A percentile compares a stretch with the other conserved stretches of the same genome.
Conservation (phyloP, 345 rosid species). For the Hibiscus mutabilis region DNA sequence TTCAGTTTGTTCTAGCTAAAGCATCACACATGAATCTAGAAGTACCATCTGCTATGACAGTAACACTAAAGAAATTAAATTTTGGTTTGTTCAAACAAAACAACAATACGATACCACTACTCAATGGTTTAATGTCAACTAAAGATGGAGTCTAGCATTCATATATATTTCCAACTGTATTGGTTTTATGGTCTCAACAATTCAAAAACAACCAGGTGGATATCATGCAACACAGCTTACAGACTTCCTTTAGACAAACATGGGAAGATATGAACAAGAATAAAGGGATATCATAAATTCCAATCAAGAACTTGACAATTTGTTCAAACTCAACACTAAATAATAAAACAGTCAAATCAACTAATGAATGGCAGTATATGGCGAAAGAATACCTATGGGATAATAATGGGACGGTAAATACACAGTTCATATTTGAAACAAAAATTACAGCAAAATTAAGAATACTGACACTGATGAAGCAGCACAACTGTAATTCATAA, state of each 20-base stretch:
- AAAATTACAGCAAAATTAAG: background rate
- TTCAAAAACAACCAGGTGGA: background rate
- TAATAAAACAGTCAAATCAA: background rate
- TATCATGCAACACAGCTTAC: background rate
- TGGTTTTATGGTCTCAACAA: background rate
- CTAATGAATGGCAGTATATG: background rate
- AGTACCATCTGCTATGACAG: background rate
- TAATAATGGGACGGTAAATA: background rate
- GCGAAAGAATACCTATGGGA: background rate
- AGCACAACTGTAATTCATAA: background rate
- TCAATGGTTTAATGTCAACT: background rate
- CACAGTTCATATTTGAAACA: background rate
- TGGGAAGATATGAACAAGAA: background rate
- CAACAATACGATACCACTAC: background rate
- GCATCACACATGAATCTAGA: background rate
- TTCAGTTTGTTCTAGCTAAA: background rate
- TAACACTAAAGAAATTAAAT: background rate
- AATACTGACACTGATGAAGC: background rate
- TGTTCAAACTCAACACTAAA: background rate
- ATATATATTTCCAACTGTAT: background rate
- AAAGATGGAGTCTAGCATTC: background rate
- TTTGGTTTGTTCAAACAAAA: background rate
- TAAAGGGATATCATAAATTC: background rate
- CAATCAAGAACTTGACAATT: background rate
- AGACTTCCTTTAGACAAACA: background rate